Evolutionary conservation across 805 yeast genomes (phyloP), one percentile per base, ranked within the genome.

Genomic region (Metschnikowia vanudenii): DNA sequence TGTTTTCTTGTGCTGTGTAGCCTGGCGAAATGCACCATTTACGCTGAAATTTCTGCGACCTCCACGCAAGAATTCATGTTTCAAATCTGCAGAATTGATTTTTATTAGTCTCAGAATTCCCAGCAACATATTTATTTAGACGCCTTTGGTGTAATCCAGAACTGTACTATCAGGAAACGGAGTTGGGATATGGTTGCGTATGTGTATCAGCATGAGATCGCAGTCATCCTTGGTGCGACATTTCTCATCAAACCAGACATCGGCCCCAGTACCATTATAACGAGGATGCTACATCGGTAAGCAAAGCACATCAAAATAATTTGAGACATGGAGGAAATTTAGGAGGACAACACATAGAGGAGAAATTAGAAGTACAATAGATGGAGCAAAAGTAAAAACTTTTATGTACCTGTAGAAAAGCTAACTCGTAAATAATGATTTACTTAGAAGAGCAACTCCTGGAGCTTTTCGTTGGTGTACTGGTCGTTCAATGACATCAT

Each of bases 401-500:
- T 22, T 22, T 22, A 22, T 22, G 8, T 4, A 8, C 24, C 24
- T 22, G 8, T n/a, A n/a, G n/a, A n/a, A n/a, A n/a, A n/a, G n/a
- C n/a, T n/a, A n/a, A n/a, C n/a, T n/a, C n/a, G n/a, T n/a, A 22
- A 22, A 4, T 8, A 22, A 4, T 29, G n/a, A 11, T 35, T 17
- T 13, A n/a, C 14, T 20, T 28, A 49, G 3, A 29, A 30, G 13
- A 50, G 26, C 37, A 55, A 43, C 34, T 43, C 53, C 35, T 59
- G 60, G 44, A 69, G 52, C 49, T 60, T 61, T 41, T 69, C 75
- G 39, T 59, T 50, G 31, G 67, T 60, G 52, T 70, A 70, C 38
- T 58, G 60, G 53, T 70, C 73, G 48, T 64, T 67, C 29, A 71
- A 59, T 9, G 65, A 42, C 46, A 74, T 54, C 41, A 77, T 51